Evolutionary conservation across 2,329 filamentous ascomycete genomes (phyloP), one percentile per base, ranked within the genome.

Genomic region (Colletotrichum theobromicola): DNA sequence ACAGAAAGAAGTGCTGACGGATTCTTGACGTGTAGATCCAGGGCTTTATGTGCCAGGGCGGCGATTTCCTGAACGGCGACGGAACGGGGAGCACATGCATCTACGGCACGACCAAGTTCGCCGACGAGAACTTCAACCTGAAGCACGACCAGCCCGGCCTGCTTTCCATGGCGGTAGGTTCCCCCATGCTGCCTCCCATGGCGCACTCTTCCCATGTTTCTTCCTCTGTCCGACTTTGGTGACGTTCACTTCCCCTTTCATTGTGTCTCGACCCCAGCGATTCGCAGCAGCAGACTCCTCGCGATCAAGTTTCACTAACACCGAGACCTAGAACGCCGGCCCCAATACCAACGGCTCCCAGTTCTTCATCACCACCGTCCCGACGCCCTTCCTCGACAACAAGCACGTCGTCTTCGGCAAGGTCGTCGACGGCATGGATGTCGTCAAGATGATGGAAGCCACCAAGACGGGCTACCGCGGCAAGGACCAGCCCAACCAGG

Each of bases 391-490:
- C 82, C 87, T 99, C 30, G 94, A 98, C 84, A 91, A 90, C 81
- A 98, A 98, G 86, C 97, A 99, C 83, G 95, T 98, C 71, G 96
- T 98, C 21, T 98, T 98, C 80, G 97, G 97, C 65, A 93, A 94
- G 82, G 96, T 98, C 2, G 88, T 95, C 58, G 94, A 96, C 53
- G 96, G 96, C 46, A 93, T 98, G 90, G 95, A 98, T 74, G 92
- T 98, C 7, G 94, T 98, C 57, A 90, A 89, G 78, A 98, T 98
- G 91, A 94, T 99, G 85, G 96, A 98, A 88, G 93, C 94, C 76
- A 97, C 95, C 35, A 93, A 96, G 84, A 97, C 94, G 12, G 94
- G 93, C 5, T 90, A 91, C 77, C 86, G 89, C 37, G 91, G 90
- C 65, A 91, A 94, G 82, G 96, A 98, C 81, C 91, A 94, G 81